phyloP scores from a whole-genome alignment of 129 eudicot genomes.

The Chrysanthemum seticuspe region DNA sequence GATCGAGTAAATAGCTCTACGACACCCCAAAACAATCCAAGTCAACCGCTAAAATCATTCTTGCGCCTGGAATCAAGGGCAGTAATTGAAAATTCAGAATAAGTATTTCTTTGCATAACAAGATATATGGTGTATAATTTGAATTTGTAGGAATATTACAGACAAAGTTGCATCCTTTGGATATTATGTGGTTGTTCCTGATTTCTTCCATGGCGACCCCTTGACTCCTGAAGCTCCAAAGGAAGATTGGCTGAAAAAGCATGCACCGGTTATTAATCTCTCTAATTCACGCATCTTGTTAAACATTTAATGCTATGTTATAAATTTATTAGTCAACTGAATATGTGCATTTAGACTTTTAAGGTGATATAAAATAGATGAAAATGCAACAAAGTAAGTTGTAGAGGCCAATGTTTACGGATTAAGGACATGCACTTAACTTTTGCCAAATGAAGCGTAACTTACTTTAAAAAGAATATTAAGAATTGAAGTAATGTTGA shows the following conservation, averaged over 20 bases:
- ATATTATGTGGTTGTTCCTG: constrained; percentile 76
- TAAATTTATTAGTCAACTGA: not conserved
- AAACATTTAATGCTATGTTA: not conserved
- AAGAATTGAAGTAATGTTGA: too few relatives aligned
- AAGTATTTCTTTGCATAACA: too few relatives aligned
- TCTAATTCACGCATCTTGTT: constrained; percentile 10
- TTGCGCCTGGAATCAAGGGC: not conserved
- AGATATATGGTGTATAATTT: not conserved
- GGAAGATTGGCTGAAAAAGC: constrained; percentile 52
- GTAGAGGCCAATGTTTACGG: too few relatives aligned
- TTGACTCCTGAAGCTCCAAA: constrained; percentile 23
- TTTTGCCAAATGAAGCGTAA: too few relatives aligned
- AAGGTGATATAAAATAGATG: not conserved
- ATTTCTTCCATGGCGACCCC: constrained; percentile 66
- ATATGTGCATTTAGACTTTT: not conserved
- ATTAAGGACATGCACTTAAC: too few relatives aligned
- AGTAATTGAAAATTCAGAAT: not conserved
- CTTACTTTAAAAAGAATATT: too few relatives aligned
- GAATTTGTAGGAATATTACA: constrained; percentile 55
- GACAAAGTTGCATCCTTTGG: constrained; percentile 77
- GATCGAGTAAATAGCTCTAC: too few relatives aligned
- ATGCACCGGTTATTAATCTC: constrained; percentile 49
- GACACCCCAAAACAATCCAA: too few relatives aligned
- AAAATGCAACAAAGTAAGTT: too few relatives aligned
- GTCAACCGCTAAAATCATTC: too few relatives aligned